These are phyloP conservation scores for Pseudotsuga menziesii DNA, from an alignment of 75 land plant genomes.

Conservation along the genomic window DNA sequence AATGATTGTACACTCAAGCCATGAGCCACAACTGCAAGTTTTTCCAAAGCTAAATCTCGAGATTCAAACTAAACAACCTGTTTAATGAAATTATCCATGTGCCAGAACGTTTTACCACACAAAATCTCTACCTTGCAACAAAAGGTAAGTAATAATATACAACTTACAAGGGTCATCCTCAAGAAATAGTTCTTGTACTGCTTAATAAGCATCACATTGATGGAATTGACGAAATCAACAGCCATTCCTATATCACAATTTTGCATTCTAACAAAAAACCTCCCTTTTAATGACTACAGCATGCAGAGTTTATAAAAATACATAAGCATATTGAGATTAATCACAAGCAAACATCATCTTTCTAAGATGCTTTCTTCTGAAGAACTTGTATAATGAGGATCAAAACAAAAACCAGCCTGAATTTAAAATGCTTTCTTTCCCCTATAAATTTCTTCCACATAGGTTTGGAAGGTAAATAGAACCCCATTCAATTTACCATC, in stretches of 20 bases:
- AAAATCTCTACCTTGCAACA: neutral
- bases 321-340: neutral
- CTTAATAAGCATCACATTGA: neutral
- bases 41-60: neutral
- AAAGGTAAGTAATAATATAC: neutral
- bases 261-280: neutral
- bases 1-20: neutral
- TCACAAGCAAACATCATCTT: neutral
- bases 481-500: neutral
- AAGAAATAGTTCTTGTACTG: neutral
- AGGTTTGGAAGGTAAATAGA: neutral
- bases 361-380: neutral
- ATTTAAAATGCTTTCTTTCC: neutral
- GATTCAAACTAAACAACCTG: slow-evolving; percentile 1
- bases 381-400: neutral
- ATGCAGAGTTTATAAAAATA: neutral
- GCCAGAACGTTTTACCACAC: slow-evolving; percentile 2
- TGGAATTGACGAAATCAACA: neutral
- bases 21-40: neutral
- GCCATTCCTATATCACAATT: neutral
- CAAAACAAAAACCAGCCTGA: neutral
- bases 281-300: neutral
- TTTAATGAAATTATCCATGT: neutral
- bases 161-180: neutral
- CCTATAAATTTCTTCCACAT: neutral